Evolutionary conservation across 2,329 filamentous ascomycete species (phyloP), one percentile per base, ranked within the genome.

Genomic region (Passalora sequoiae): DNA sequence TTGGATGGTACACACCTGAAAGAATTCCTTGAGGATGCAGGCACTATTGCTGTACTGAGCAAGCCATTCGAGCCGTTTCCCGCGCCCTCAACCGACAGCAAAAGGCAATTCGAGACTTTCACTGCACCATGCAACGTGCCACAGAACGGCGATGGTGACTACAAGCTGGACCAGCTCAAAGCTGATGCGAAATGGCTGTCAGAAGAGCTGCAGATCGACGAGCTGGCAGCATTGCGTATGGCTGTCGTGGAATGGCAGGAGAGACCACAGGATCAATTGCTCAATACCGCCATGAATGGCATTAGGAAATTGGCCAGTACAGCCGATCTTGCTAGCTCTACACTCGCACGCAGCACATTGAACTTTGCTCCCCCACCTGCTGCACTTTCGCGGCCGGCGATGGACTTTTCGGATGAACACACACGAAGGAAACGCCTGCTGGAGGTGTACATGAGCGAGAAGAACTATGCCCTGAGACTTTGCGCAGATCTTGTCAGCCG

Each of bases 101-200:
- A 27, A 65, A 74, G 77, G 53, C 76, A 78, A 13, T 94, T 94
- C 60, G 85, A 94, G 48, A 85, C 85, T 15, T 89, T 83, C 66
- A 94, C 86, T 1, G 85, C 89, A 16, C 85, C 89, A 4, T 94
- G 96, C 49, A 84, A 94, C 62, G 79, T 89, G 37, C 80, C 86
- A 1, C 80, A 84, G 13, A 78, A 78, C 4, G 71, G 78, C 9
- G 79, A 78, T 56, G 76, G 78, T 29, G 77, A 78, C 44, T 86
- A 84, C 61, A 80, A 89, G 59, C 73, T 95, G 54, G 80, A 84
- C 28, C 72, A 84, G 59, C 80, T 97, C 63, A 95, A 94, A 68
- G 78, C 80, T 35, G 89, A 97, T 69, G 78, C 88, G 24, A 64
- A 84, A 54, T 97, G 89, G 89, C 71, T 98, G 50, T 89, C 87